Evolutionary conservation across 805 yeast genomes (phyloP), one percentile per base, ranked within the genome.

Genomic region (Candida jianshihensis): DNA sequence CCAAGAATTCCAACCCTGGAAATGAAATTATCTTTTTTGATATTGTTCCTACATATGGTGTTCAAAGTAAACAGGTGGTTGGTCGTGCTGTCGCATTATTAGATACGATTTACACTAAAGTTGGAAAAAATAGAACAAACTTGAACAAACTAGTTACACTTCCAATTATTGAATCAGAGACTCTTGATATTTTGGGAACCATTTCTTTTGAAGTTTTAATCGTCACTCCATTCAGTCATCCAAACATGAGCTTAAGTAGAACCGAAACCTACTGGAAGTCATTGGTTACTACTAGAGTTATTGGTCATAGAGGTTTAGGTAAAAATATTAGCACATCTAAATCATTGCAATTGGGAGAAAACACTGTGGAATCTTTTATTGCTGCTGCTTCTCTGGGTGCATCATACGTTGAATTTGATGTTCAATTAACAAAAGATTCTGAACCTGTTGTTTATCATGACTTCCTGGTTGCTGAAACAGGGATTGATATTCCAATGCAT

Each of bases 321-420:
- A 89, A 88, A 64, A 90, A 90, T 60, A 70, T 73, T 35, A 70
- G 78, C 39, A 71, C 72, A 30, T 71, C 80, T 32, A 79, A 75
- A 43, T 83, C 95, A 4, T 69, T 90, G 51, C 97, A 90, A 59
- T 69, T 90, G 41, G 97, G 97, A 29, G 97, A 90, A 53, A 90
- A 90, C 57, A 90, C 97, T 0, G 82, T 90, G 16, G 96, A 90
- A 51, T 84, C 95, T 0, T 90, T 90, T 51, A 83, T 90, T 54
- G 95, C 96, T 11, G 97, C 97, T 0, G 95, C 97, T 0, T 87
- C 95, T 3, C 65, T 90, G 46, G 97, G 97, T 28, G 97, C 97
- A 1, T 81, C 95, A 3, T 90, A 90, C 53, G 97, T 90, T 35
- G 97, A 90, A 60, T 90, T 90, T 56, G 97, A 90, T 60, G 97